These are phyloP conservation scores for Mortierella polycephala DNA, from an alignment of 371 early-diverging fungal genomes.

Conservation along the genomic window DNA sequence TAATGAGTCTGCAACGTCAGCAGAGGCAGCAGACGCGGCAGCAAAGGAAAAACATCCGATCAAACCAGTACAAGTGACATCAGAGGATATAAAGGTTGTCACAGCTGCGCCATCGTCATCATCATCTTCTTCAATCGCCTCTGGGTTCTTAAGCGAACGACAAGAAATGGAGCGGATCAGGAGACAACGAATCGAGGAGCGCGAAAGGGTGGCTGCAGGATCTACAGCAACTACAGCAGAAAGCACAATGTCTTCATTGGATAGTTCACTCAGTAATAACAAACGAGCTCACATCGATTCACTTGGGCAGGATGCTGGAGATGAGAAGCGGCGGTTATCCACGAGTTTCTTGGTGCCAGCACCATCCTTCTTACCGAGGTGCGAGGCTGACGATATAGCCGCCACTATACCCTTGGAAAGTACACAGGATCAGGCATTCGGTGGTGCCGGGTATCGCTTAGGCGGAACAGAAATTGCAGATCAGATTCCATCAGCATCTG, in stretches of 20 bases:
- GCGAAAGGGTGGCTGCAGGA: conserved; percentile 14
- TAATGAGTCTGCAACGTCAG: background rate
- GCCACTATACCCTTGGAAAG: conserved; percentile 22
- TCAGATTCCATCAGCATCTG: conserved; percentile 8
- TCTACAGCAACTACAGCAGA: background rate
- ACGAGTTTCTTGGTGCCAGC: conserved; percentile 19
- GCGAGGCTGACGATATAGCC: conserved; percentile 37
- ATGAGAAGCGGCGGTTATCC: background rate
- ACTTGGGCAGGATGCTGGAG: background rate
- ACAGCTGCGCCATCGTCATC: background rate
- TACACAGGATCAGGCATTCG: conserved; percentile 20
- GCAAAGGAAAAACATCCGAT: background rate
- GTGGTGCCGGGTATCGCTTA: conserved; percentile 46
- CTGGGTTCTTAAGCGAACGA: conserved; percentile 30
- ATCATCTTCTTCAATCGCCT: background rate
- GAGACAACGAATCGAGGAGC: conserved; percentile 38
- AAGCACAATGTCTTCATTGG: background rate
- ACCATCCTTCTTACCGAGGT: conserved; percentile 30
- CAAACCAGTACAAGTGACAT: background rate
- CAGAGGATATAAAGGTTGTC: no score
- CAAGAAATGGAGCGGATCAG: conserved; percentile 49
- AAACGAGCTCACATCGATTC: conserved; percentile 19
- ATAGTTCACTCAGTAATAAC: background rate
- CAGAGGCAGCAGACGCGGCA: background rate
- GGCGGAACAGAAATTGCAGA: conserved; percentile 11